Conservation (phyloP, 2,329 filamentous ascomycete genomes). For the Escovopsis sp. region DNA sequence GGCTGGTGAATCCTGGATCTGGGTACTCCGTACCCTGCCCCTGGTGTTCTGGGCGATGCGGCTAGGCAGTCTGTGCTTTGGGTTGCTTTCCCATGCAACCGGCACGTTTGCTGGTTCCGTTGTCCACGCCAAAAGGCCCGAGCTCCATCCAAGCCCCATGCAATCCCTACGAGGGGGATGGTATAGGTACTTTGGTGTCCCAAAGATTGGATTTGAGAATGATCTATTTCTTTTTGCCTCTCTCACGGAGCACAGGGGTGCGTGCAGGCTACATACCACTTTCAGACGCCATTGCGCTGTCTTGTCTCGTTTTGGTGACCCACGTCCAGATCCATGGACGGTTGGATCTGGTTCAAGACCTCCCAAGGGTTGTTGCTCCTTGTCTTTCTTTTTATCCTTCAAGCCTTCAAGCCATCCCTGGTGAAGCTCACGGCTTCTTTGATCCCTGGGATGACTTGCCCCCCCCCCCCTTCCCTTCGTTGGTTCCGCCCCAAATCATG, state of each 20-base stretch:
- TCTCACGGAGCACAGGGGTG: background rate
- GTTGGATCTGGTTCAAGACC: constrained; percentile 19
- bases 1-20: constrained; percentile 3
- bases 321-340: constrained; percentile 23
- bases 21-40: constrained; percentile 1
- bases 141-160: constrained; percentile 7
- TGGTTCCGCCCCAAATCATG: constrained; percentile 6
- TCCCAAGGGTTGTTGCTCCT: constrained; percentile 6
- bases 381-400: constrained; percentile 14
- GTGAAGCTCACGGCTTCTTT: constrained; percentile 18
- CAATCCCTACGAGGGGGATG: background rate
- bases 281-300: constrained; percentile 11
- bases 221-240: background rate
- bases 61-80: constrained; percentile 7
- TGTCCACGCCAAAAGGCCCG: constrained; percentile 12
- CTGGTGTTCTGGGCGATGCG: constrained; percentile 2
- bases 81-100: constrained; percentile 19
- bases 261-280: constrained; percentile 1
- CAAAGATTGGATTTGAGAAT: background rate
- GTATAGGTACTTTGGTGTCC: background rate
- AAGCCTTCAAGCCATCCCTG: constrained; percentile 21
- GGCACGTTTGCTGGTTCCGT: constrained; percentile 16
- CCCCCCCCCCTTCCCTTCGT: constrained; percentile 4
- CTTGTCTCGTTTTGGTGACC: constrained; percentile 16
- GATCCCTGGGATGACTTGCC: constrained; percentile 13